These are phyloP conservation scores for Daldinia caldariorum DNA, from an alignment of 495 filamentous ascomycete species.

Conservation along the genomic window DNA sequence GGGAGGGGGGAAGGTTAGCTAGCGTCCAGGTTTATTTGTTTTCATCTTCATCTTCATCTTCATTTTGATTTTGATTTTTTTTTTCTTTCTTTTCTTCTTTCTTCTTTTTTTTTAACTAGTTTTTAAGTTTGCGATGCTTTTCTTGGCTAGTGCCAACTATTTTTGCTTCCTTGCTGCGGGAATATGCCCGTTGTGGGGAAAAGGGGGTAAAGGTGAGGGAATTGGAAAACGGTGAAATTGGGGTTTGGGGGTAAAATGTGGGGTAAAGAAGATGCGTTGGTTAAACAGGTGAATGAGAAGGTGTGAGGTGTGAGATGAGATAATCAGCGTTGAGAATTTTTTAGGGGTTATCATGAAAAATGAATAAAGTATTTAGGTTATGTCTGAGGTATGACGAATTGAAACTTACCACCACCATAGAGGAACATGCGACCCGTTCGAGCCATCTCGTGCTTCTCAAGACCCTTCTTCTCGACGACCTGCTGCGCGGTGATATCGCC, in stretches of 20 bases:
- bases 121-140: background rate
- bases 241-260: slow-evolving; percentile 10
- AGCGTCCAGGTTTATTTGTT: slow-evolving; percentile 19
- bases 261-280: slow-evolving; percentile 20
- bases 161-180: background rate
- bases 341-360: background rate
- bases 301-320: slow-evolving; percentile 9
- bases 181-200: slow-evolving; percentile 5
- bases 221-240: slow-evolving; percentile 25
- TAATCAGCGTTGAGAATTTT: slow-evolving; percentile 25
- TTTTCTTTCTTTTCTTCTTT: background rate
- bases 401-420: slow-evolving; percentile 82
- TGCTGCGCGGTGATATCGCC: slow-evolving; percentile 96
- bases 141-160: background rate
- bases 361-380: background rate
- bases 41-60: no score
- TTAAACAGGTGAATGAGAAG: background rate
- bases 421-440: slow-evolving; percentile 90
- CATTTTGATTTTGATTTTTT: background rate
- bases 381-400: background rate
- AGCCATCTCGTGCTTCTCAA: slow-evolving; percentile 79
- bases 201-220: slow-evolving; percentile 15
- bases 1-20: slow-evolving; percentile 26
- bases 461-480: slow-evolving; percentile 81
- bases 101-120: background rate